Base-by-base conservation (phyloP, 2,329 filamentous ascomycete species). In the Stachybotrys elegans region DNA sequence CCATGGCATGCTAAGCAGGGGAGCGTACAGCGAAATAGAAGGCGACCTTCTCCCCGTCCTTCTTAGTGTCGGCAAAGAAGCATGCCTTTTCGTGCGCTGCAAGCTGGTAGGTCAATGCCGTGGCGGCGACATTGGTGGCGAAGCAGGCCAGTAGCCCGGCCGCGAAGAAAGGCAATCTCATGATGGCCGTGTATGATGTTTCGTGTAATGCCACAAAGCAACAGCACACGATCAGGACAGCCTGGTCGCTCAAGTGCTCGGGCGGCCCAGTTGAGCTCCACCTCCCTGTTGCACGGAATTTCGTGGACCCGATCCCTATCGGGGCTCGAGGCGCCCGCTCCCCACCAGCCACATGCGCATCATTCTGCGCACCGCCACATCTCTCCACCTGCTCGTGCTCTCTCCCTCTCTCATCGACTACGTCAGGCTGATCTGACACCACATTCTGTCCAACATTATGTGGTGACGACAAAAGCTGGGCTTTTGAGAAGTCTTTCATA, bases 1-100 rank as follows among this genome's bases (percentile, higher is more conserved):
- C 16, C 11, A 5, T 23, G 14, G 39, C 11, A 13, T 40, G 22
- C 40, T 40, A 13, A 19, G 22, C 14, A 22, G 29, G n/a, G 41
- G 29, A 34, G 71, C 85, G 54, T 73, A 98, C 93, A 48, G 93
- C 94, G 70, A 98, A 98, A 74, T 98, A 98, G 64, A 98, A 98
- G 40, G 93, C 91, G 55, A 98, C 76, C 79, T 98, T 98, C 58
- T 87, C 81, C 56, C 84, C 84, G 63, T 80, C 78, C 63, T 86
- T 80, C 52, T 90, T 82, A 44, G 92, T 84, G 54, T 81, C 73
- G 45, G 88, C 80, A 66, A 87, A 96, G 80, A 98, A 98, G 75
- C 93, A 98, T 48, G 93, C 89, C 69, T 88, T 90, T 75, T 97
- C 93, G 72, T 94, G 88, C 41, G 93, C 87, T 42, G 77, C 71